Conservation (phyloP, 1,284 basidiomycete genomes). For the Ceratobasidium papillatum region DNA sequence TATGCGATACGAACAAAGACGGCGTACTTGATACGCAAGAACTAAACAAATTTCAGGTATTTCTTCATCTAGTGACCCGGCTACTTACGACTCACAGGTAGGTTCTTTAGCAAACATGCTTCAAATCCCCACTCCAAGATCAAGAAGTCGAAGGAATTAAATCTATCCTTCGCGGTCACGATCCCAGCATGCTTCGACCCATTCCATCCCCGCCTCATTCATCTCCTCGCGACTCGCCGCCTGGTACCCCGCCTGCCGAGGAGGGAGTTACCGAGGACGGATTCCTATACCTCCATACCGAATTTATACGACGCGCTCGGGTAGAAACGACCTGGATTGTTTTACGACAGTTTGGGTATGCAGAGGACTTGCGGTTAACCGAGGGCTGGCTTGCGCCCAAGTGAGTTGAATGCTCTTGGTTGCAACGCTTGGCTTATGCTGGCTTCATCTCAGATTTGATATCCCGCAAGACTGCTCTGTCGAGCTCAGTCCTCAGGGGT, state of each 20-base stretch:
- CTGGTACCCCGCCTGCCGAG: slow-evolving; percentile 49
- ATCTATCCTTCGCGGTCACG: slow-evolving; percentile 80
- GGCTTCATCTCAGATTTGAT: slow-evolving; percentile 74
- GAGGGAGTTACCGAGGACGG: slow-evolving; percentile 90
- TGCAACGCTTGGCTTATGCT: slow-evolving; percentile 51
- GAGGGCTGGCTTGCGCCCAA: slow-evolving; percentile 88
- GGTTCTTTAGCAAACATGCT: slow-evolving; percentile 79
- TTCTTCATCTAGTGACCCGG: slow-evolving; percentile 46
- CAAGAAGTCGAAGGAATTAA: slow-evolving; percentile 94
- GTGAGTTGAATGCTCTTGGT: slow-evolving; percentile 55
- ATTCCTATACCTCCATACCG: slow-evolving; percentile 94
- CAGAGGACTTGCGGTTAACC: slow-evolving; percentile 89
- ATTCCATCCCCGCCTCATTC: slow-evolving; percentile 46
- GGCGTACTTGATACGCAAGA: slow-evolving; percentile 89
- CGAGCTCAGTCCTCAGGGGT: slow-evolving; percentile 91
- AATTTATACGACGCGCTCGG: slow-evolving; percentile 95
- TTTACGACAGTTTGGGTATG: slow-evolving; percentile 93
- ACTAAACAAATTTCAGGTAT: slow-evolving; percentile 95
- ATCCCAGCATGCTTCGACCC: slow-evolving; percentile 51
- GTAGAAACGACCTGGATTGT: slow-evolving; percentile 99
- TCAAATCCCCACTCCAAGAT: slow-evolving; percentile 89
- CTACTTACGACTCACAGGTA: not conserved
- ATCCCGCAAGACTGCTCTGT: slow-evolving; percentile 94
- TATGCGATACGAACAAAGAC: slow-evolving; percentile 96
- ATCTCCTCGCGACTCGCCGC: slow-evolving; percentile 30